A percentile compares a stretch with the other conserved stretches of the same genome.
Conservation (phyloP, 78 protist genomes). For the Dictyostelium intermedium region DNA sequence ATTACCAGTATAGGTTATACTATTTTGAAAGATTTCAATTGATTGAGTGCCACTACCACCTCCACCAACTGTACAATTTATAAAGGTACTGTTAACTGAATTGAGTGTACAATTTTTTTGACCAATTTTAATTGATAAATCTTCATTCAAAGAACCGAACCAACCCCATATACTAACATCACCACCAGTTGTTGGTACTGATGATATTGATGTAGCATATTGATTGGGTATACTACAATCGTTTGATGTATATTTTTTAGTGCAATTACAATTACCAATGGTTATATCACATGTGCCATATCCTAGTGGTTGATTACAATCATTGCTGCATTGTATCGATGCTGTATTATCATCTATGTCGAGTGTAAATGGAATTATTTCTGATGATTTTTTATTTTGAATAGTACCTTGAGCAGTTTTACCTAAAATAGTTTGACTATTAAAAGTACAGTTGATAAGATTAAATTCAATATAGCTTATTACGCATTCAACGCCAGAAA, state of each 20-base stretch:
- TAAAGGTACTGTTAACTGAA: neutral
- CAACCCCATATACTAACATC: too few relatives aligned
- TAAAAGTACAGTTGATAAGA: neutral
- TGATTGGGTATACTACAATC: neutral
- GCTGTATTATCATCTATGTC: neutral
- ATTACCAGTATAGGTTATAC: neutral
- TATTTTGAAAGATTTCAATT: neutral
- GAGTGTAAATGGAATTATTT: neutral
- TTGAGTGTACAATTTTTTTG: neutral
- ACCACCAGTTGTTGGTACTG: neutral
- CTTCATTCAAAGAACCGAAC: neutral
- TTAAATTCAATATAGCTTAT: neutral
- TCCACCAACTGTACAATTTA: neutral
- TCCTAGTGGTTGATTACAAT: neutral
- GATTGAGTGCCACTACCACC: constrained; percentile 1
- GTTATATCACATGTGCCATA: neutral
- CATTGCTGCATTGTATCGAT: neutral
- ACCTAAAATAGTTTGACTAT: neutral
- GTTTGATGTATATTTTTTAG: neutral
- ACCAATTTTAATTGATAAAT: neutral
- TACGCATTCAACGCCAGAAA: neutral
- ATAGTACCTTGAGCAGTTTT: neutral
- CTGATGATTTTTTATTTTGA: neutral
- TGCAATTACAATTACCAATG: neutral
- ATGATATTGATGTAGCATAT: neutral